Evolutionary conservation across 495 filamentous ascomycete species (phyloP).

Genomic region (Aspergillus carlsbadensis): DNA sequence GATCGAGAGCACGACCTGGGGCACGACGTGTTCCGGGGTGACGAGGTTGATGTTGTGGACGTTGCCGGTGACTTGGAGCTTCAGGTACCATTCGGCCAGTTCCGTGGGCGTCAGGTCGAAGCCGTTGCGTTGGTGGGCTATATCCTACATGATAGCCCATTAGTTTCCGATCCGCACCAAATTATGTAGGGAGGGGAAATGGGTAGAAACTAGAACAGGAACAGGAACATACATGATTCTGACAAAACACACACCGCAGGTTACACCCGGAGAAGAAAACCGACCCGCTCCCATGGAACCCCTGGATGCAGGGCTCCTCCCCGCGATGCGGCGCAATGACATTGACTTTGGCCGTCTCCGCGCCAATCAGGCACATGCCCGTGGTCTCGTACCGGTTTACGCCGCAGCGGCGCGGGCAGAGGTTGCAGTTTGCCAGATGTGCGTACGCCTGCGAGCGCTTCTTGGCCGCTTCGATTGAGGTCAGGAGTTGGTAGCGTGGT

Average conservation of each 20-base stretch:
- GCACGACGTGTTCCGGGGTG: constrained; percentile 76
- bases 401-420: constrained; percentile 70
- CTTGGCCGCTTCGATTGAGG: constrained; percentile 55
- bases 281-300: constrained; percentile 68
- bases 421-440: constrained; percentile 70
- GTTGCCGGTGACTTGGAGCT: constrained; percentile 63
- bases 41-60: constrained; percentile 82
- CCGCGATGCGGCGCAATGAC: constrained; percentile 64
- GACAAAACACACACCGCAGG: constrained; percentile 76
- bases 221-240: constrained; percentile 56
- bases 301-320: constrained; percentile 73
- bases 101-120: constrained; percentile 74
- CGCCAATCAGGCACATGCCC: constrained; percentile 72
- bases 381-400: constrained; percentile 72
- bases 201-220: too few relatives aligned
- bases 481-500: constrained; percentile 63
- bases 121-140: constrained; percentile 69
- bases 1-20: constrained; percentile 70
- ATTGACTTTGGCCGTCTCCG: constrained; percentile 68
- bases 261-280: constrained; percentile 79
- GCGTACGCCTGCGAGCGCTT: constrained; percentile 67
- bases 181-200: too few relatives aligned
- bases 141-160: constrained; percentile 57
- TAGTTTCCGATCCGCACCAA: too few relatives aligned
- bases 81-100: constrained; percentile 73